Percentiles rank a stretch among this genome's conserved stretches.
Conservation (phyloP, 768 basidiomycete genomes). For the Candolleomyces eurysporus region DNA sequence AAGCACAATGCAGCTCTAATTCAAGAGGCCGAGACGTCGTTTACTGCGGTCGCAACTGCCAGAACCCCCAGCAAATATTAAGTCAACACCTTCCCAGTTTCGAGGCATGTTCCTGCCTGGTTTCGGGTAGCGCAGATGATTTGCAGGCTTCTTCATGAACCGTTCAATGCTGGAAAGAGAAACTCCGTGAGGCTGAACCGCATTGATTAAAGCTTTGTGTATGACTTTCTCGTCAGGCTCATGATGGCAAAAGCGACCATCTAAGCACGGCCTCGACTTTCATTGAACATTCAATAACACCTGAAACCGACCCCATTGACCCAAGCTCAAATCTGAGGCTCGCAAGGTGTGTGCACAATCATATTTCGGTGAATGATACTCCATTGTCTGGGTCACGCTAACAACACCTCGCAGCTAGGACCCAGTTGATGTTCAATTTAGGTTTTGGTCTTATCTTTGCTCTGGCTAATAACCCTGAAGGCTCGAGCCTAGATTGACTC, state of each 20-base stretch:
- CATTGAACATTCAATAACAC: not conserved
- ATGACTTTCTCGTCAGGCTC: not conserved
- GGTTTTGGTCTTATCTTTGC: constrained; percentile 33
- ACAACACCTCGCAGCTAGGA: too few relatives aligned
- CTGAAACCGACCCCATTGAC: not conserved
- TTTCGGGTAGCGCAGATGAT: not conserved
- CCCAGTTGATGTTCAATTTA: constrained; percentile 16
- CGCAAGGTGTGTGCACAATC: constrained; percentile 16
- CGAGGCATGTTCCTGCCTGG: constrained; percentile 6
- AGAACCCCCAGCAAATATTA: too few relatives aligned
- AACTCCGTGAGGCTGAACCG: constrained; percentile 4
- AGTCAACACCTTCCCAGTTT: constrained; percentile 4
- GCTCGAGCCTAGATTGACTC: constrained; percentile 14
- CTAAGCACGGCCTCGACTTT: constrained; percentile 1
- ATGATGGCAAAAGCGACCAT: not conserved
- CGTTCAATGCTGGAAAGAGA: constrained; percentile 8
- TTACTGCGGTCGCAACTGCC: not conserved
- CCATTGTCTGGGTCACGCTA: constrained; percentile 10
- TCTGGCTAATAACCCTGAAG: constrained; percentile 29
- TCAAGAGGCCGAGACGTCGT: not conserved
- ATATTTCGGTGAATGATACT: constrained; percentile 35
- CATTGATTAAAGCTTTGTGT: not conserved
- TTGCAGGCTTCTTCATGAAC: not conserved
- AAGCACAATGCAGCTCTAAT: constrained; percentile 27
- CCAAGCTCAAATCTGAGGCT: not conserved